A percentile compares a stretch with the other conserved stretches of the same genome.
Evolutionary conservation across 352 stramenopile genomes (phyloP).

Genomic region (Globisporangium solare): DNA sequence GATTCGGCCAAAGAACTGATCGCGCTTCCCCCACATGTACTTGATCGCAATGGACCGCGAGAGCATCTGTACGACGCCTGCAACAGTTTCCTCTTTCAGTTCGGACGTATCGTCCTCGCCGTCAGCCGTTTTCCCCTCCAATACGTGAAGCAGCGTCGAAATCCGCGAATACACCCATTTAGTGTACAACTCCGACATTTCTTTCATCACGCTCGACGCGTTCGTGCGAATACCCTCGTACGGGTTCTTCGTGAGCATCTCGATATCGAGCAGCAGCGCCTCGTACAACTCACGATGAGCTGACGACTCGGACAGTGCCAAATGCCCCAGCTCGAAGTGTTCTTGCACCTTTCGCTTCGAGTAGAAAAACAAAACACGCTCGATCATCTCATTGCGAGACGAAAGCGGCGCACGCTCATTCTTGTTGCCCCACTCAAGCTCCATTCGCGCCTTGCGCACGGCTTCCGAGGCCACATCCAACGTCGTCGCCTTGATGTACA

Average conservation of each 20-base stretch:
- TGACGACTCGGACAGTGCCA: slow-evolving; percentile 24
- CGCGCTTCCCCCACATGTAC: slow-evolving; percentile 46
- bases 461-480: slow-evolving; percentile 46
- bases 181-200: slow-evolving; percentile 43
- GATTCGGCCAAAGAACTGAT: slow-evolving; percentile 29
- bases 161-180: slow-evolving; percentile 52
- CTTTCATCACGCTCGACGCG: slow-evolving; percentile 42
- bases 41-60: slow-evolving; percentile 30
- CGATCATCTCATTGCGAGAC: slow-evolving; percentile 68
- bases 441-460: slow-evolving; percentile 25
- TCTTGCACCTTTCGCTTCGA: slow-evolving; percentile 51
- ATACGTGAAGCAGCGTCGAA: slow-evolving; percentile 30
- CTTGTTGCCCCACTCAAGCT: slow-evolving; percentile 6
- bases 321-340: slow-evolving; percentile 53
- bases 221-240: slow-evolving; percentile 47
- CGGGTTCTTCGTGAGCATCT: slow-evolving; percentile 44
- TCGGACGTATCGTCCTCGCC: slow-evolving; percentile 13
- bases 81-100: slow-evolving; percentile 39
- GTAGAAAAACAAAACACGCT: slow-evolving; percentile 61
- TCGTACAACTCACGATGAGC: slow-evolving; percentile 31
- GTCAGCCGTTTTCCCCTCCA: slow-evolving; percentile 29
- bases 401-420: slow-evolving; percentile 28
- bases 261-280: slow-evolving; percentile 37
- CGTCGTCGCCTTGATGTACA: slow-evolving; percentile 45
- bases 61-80: slow-evolving; percentile 33